Base-by-base conservation (phyloP, 495 filamentous ascomycete species). In the Podospora pseudocomata region DNA sequence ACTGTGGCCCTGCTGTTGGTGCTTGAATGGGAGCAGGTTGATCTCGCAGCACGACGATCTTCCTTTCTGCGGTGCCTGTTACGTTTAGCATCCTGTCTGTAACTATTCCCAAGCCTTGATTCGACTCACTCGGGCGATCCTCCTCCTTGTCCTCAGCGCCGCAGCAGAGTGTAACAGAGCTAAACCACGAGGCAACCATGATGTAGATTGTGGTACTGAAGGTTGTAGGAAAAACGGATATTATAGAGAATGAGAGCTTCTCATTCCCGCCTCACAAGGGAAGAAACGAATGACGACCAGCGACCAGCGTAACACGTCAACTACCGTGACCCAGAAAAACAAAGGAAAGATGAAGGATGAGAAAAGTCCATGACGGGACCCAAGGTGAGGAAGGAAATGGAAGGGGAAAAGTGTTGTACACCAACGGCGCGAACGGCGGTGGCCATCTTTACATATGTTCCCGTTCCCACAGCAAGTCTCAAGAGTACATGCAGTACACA, bases 171-270 rank as follows among this genome's bases (percentile, higher is more conserved):
- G 75, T 72, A 49, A 49, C 39, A 65, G 75, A 81, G 71, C 67
- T 68, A 44, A 81, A 75, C 80, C 79, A 83, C 56, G 78, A 79
- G 59, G 75, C 71, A 69, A 77, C 78, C 20, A 76, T 72, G 66
- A 78, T 80, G 69, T 74, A 71, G 57, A 82, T 66, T 70, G 80
- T 79, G 71, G 73, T 77, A 28, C 23, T 61, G 23, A 61, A 61
- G 18, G n/a, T 2, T 20, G 56, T 58, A 58, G 56, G 26, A 58
- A 20, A 32, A 28, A 56, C 23, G n/a, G 59, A 26, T 64, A 58
- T 23, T 66, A 67, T 70, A 70, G 71, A 62, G 34, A 67, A 64
- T 56, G 65, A 58, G 34, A 39, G 26, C 59, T 61, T 27, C 44
- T 70, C 71, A 71, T 73, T 23, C 16, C 54, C 27, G 44, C 54